Conservation (phyloP, 2,329 filamentous ascomycete genomes). For the Stachybotrys elegans region DNA sequence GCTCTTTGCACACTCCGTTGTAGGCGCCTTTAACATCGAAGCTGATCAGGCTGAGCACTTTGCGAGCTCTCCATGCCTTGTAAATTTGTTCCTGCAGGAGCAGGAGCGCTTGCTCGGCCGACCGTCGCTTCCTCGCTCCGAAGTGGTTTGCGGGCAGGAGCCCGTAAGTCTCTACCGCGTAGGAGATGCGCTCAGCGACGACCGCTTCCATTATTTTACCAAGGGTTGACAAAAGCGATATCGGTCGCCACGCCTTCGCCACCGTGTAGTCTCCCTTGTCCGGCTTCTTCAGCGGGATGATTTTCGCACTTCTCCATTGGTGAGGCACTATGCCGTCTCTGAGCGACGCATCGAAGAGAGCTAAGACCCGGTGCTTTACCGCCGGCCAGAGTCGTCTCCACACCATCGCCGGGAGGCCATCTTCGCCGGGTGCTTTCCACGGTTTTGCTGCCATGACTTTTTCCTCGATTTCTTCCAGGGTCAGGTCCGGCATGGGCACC, state of each 20-base stretch:
- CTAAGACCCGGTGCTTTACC: conserved; percentile 1
- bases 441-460: conserved; percentile 9
- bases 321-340: conserved; percentile 2
- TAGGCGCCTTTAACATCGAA: conserved; percentile 36
- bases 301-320: conserved; percentile 9
- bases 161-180: conserved; percentile 2
- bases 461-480: conserved; percentile 11
- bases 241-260: conserved; percentile 16
- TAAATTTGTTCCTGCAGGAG: conserved; percentile 7
- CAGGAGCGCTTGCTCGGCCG: conserved; percentile 10
- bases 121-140: conserved; percentile 5
- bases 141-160: conserved; percentile 4
- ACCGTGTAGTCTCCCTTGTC: conserved; percentile 18
- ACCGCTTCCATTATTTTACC: conserved; percentile 12
- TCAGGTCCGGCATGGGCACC: conserved; percentile 6
- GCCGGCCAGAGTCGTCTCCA: conserved; percentile 6
- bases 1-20: conserved; percentile 30
- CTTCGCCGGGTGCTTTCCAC: conserved; percentile 12
- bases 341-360: background rate
- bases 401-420: conserved; percentile 10
- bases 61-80: conserved; percentile 3
- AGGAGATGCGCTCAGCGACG: conserved; percentile 2
- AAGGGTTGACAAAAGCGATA: conserved; percentile 17
- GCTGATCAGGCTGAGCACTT: conserved; percentile 24
- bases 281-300: conserved; percentile 19